Percentiles rank a stretch among this genome's conserved stretches.
phyloP scores from a whole-genome alignment of 2,329 filamentous ascomycete genomes.

The Sporothrix brunneoviolacea region DNA sequence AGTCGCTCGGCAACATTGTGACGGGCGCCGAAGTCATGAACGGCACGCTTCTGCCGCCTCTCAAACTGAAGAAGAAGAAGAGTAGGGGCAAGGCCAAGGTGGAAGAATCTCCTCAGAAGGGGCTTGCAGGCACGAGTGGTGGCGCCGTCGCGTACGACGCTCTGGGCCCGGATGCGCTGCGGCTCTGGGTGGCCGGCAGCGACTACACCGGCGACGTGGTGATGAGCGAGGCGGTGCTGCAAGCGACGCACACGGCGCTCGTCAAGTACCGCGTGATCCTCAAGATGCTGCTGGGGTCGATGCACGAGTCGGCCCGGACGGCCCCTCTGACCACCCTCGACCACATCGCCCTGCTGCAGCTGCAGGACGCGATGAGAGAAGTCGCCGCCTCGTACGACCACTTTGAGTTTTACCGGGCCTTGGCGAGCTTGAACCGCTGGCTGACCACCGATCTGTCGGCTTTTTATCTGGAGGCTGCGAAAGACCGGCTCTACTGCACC shows the following conservation, averaged over 20 bases:
- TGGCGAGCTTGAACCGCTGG: constrained; percentile 71
- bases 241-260: constrained; percentile 66
- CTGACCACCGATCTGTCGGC: constrained; percentile 77
- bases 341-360: constrained; percentile 69
- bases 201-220: constrained; percentile 87
- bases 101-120: constrained; percentile 17
- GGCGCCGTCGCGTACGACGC: constrained; percentile 49
- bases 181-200: constrained; percentile 84
- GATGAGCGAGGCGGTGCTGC: constrained; percentile 70
- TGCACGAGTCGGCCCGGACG: constrained; percentile 48
- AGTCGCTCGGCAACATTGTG: constrained; percentile 86
- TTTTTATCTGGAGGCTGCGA: constrained; percentile 89
- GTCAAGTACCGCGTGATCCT: constrained; percentile 85
- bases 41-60: constrained; percentile 66
- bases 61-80: constrained; percentile 55
- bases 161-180: constrained; percentile 78
- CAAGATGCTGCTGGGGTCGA: constrained; percentile 80
- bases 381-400: constrained; percentile 60
- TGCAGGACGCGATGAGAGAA: constrained; percentile 57
- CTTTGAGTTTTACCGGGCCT: constrained; percentile 77
- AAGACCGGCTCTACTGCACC: constrained; percentile 86
- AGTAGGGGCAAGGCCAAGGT: constrained; percentile 34
- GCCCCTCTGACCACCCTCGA: constrained; percentile 56
- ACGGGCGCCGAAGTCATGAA: constrained; percentile 77
- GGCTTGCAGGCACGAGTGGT: neutral